Evolutionary conservation across 1,284 basidiomycete genomes (phyloP).

Genomic region (Cerioporus squamosus): DNA sequence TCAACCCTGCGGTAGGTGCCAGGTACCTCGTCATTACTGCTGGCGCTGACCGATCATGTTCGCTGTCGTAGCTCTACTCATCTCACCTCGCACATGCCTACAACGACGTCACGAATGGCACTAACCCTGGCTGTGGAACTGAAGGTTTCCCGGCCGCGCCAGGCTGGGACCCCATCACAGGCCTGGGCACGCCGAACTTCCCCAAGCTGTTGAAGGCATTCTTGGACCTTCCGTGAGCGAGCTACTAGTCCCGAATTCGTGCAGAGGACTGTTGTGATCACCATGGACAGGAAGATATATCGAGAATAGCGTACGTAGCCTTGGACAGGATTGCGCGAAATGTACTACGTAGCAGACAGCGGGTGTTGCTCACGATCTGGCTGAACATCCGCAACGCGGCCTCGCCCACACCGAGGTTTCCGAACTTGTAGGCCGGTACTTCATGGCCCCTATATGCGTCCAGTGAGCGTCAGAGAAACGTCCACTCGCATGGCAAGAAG

Average conservation of each 20-base stretch:
- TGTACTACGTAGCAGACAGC: constrained; percentile 20
- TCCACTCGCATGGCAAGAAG: not conserved
- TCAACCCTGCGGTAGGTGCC: constrained; percentile 48
- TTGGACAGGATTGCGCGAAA: too few species aligned
- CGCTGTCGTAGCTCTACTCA: constrained; percentile 39
- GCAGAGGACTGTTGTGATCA: not conserved
- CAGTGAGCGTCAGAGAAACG: not conserved
- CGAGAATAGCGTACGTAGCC: too few species aligned
- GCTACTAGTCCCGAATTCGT: not conserved
- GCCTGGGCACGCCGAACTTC: constrained; percentile 23
- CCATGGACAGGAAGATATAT: too few species aligned
- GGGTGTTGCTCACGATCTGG: constrained; percentile 23
- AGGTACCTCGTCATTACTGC: not conserved
- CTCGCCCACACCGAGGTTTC: constrained; percentile 21
- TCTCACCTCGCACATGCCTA: constrained; percentile 40
- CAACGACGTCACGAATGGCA: constrained; percentile 49
- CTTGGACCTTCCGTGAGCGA: constrained; percentile 1
- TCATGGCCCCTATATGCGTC: constrained; percentile 22
- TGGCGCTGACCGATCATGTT: too few species aligned
- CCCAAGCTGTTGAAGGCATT: constrained; percentile 1
- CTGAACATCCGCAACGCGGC: constrained; percentile 28
- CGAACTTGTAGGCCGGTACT: constrained; percentile 26
- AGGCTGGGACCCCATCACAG: constrained; percentile 2
- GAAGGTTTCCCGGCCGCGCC: constrained; percentile 46
- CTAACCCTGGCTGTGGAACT: constrained; percentile 45